Base-by-base conservation (phyloP, 768 basidiomycete species). In the Daedalea quercina region DNA sequence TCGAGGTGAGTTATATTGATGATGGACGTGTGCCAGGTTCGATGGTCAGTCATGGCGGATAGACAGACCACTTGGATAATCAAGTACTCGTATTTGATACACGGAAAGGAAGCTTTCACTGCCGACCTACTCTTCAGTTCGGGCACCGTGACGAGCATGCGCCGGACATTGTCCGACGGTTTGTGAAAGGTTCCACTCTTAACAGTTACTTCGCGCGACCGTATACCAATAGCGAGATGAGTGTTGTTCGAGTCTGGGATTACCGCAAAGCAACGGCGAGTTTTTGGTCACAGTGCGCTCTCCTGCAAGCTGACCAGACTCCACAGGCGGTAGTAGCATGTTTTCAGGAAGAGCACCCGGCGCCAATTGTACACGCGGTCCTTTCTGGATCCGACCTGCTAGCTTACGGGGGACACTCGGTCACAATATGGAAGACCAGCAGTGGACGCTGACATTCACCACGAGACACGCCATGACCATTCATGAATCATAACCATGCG, bases 51-150 rank as follows among this genome's bases (percentile, higher is more conserved):
- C 12, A 25, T 37, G 49, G 23, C 44, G 49, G 11, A 31, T 59
- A 81, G 79, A 68, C 80, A 51, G 70, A 73, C 54, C 74, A 76
- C 61, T 67, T 76, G 50, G 75, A 78, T 56, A 64, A 66, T 44
- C 80, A 81, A 62, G 68, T 79, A 19, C 70, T 74, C 49, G 56
- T 80, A 34, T 81, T 69, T 56, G 81, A 82, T 58, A 59, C 64
- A 46, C 70, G 78, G 48, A 68, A 60, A 53, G 64, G 63, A 24
- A 64, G 65, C 25, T 77, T 77, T 54, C 60, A 67, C 56, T 60
- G 69, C 54, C 53, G 65, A 35, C 72, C 79, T 44, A 70, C 70
- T 58, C 59, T 74, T 51, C 66, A 69, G 55, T 79, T 82, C 58
- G 75, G 81, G 6, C 65, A 70, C 49, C 70, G 70, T 43, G 54